These are phyloP conservation scores for Vitis cinerea DNA, from an alignment of 164 flowering plant species.

Conservation along the genomic window DNA sequence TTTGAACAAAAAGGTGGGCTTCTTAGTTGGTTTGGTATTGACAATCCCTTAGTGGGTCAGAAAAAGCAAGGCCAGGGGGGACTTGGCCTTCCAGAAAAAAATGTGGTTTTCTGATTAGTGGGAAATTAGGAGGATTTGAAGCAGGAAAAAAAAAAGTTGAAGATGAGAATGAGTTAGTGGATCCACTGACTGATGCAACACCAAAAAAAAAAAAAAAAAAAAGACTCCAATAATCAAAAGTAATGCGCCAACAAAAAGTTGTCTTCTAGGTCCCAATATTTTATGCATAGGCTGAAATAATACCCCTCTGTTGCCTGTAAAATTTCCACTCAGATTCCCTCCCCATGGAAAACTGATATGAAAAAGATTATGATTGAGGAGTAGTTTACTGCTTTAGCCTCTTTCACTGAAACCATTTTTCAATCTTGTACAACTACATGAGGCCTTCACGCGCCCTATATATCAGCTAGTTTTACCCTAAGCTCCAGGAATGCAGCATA, in stretches of 20 bases:
- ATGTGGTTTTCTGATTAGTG: slow-evolving; percentile 19
- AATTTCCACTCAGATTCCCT: not conserved
- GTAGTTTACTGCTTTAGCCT: too few relatives aligned
- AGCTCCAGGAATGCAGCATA: too few relatives aligned
- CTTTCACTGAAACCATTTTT: too few relatives aligned
- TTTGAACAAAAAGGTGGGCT: too few relatives aligned
- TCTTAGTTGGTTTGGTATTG: not conserved
- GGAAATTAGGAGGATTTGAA: slow-evolving; percentile 21
- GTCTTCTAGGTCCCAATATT: not conserved
- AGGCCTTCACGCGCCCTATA: too few relatives aligned
- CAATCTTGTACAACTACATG: too few relatives aligned
- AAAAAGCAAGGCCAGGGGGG: too few relatives aligned
- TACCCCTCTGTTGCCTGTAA: slow-evolving; percentile 1
- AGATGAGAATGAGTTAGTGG: slow-evolving; percentile 44
- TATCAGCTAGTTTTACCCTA: too few relatives aligned
- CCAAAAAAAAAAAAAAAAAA: slow-evolving; percentile 6
- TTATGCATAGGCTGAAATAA: not conserved
- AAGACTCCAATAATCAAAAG: slow-evolving; percentile 22
- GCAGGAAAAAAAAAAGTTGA: slow-evolving; percentile 15
- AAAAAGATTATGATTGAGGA: too few relatives aligned
- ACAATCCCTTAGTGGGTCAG: too few relatives aligned
- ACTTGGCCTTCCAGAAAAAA: too few relatives aligned
- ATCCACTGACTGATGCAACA: slow-evolving; percentile 16
- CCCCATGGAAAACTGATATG: too few relatives aligned
- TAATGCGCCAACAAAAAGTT: slow-evolving; percentile 8